Evolutionary conservation across 768 basidiomycete genomes (phyloP).

Genomic region (Kwoniella sp.): DNA sequence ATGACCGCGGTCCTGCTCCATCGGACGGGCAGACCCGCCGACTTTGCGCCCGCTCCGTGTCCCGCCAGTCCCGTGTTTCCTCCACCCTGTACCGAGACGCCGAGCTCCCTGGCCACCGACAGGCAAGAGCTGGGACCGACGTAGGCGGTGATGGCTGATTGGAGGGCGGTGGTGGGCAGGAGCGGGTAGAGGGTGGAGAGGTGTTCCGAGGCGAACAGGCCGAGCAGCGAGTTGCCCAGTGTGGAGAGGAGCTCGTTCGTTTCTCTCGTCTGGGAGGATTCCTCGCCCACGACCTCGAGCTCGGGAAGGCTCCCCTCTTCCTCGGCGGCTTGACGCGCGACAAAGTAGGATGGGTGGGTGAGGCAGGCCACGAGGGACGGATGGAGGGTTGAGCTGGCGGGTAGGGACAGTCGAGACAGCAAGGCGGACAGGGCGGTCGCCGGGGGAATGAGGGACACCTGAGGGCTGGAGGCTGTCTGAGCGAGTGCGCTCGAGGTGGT

Average conservation of each 20-base stretch:
- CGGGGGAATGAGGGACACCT: slow-evolving; percentile 14
- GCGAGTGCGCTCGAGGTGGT: neutral
- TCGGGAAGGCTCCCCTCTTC: neutral
- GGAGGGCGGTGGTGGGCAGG: slow-evolving; percentile 83
- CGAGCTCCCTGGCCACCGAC: slow-evolving; percentile 69
- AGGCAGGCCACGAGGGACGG: slow-evolving; percentile 35
- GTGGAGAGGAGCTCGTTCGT: slow-evolving; percentile 72
- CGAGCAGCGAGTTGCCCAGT: slow-evolving; percentile 82
- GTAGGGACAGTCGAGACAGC: slow-evolving; percentile 39
- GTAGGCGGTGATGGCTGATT: slow-evolving; percentile 85
- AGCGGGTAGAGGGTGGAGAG: slow-evolving; percentile 77
- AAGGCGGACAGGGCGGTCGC: slow-evolving; percentile 43
- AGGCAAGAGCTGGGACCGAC: slow-evolving; percentile 81
- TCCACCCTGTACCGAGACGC: slow-evolving; percentile 33
- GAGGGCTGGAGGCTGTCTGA: slow-evolving; percentile 1
- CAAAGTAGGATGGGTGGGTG: slow-evolving; percentile 41
- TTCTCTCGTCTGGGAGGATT: slow-evolving; percentile 1
- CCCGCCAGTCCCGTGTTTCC: slow-evolving; percentile 19
- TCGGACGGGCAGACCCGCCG: slow-evolving; percentile 15
- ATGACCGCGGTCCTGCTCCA: slow-evolving; percentile 10
- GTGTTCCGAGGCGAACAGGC: slow-evolving; percentile 82
- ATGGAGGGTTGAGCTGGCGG: slow-evolving; percentile 24
- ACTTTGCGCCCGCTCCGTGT: slow-evolving; percentile 15
- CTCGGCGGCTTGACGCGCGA: neutral
- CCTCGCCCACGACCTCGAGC: neutral